Evolutionary conservation across 352 stramenopile genomes (phyloP), one percentile per base, ranked within the genome.

Genomic region (Pythium sp.): DNA sequence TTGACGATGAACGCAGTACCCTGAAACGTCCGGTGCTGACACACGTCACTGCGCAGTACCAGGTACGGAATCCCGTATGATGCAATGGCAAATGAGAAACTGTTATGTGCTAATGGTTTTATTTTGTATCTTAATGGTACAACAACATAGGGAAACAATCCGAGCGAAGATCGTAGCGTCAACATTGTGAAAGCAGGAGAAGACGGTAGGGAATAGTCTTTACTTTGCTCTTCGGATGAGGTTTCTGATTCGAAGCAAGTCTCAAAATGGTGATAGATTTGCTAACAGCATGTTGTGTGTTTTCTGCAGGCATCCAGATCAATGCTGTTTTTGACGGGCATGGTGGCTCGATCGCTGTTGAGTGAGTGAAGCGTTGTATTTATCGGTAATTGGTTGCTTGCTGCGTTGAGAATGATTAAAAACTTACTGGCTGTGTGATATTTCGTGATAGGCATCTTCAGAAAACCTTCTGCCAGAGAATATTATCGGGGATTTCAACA

Each of bases 301-400:
- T n/a, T n/a, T 22, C 18, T 51, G 9, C 41, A 87, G 79, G 62
- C 9, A 64, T 91, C 57, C 78, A 75, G 43, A 65, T 91, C 6
- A 75, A 82, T 55, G 83, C 80, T 36, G 80, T 92, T 0, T 82
- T 92, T 51, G 86, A 94, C 62, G 86, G 82, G 0, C 86, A 94
- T 46, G 86, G 86, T 32, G 86, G 86, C 2, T 74, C 76, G 1
- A 74, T 89, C 55, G 82, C 86, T 30, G 86, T 91, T 12, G 79
- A 94, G 81, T 91, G 69, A 43, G 81, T 81, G 6, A 1, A 26
- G 9, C 8, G 6, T 55, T 26, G 38, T 56, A 6, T 24, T 5
- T 5, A 4, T 57, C 57, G n/a, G 11, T n/a, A 38, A 53, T 36
- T 67, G 28, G 20, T 53, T 14, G 18, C 18, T 20, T 5, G 5